A percentile compares a stretch with the other conserved stretches of the same genome.
phyloP scores from a whole-genome alignment of 108 stramenopile genomes.

The Cyclostephanos tholiformis region DNA sequence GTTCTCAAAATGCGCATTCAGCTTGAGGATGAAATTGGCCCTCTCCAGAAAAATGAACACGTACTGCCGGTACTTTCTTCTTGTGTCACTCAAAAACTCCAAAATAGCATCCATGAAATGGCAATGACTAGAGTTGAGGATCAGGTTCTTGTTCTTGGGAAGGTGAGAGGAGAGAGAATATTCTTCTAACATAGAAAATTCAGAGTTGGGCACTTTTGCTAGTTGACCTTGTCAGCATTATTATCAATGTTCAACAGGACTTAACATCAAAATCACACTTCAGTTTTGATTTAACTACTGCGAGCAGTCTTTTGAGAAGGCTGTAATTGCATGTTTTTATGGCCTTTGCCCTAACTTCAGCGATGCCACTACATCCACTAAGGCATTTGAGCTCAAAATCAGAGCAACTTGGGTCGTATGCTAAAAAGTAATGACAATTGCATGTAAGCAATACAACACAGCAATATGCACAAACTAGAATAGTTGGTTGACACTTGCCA shows the following conservation, averaged over 20 bases:
- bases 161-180: conserved; percentile 1
- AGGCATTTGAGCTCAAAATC: conserved; percentile 1
- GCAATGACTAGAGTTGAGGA: background rate
- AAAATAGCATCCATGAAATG: background rate
- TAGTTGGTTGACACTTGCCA: background rate
- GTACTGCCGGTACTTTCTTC: background rate
- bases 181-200: background rate
- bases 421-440: background rate
- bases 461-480: background rate
- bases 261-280: background rate
- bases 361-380: background rate
- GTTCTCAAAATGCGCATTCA: background rate
- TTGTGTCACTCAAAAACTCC: background rate
- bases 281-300: background rate
- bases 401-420: background rate
- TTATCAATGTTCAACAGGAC: background rate
- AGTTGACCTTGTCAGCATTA: background rate
- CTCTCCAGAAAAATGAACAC: conserved; percentile 2
- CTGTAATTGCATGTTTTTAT: background rate
- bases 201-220: background rate
- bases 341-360: background rate
- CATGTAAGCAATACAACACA: background rate
- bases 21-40: conserved; percentile 12
- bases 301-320: background rate
- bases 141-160: conserved; percentile 6